Conservation (phyloP, 176 grass and related monocot species). For the Lolium multiflorum region DNA sequence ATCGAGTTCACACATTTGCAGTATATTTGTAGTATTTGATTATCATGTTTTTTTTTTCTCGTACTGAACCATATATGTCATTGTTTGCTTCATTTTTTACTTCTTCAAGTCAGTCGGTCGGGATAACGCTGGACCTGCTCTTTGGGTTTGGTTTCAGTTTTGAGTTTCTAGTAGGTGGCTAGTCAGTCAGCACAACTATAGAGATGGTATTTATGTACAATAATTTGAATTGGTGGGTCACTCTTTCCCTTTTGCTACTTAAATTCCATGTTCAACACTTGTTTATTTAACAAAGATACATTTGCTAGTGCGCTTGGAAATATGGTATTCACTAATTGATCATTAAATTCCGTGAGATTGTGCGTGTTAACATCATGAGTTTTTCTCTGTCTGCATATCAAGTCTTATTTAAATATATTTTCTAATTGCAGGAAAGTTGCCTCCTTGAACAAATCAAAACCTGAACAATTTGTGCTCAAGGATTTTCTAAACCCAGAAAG, state of each 20-base stretch:
- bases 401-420: conserved; percentile 20
- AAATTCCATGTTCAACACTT: not conserved
- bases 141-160: not conserved
- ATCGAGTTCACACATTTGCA: not conserved
- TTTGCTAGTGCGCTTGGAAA: not conserved
- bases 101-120: not conserved
- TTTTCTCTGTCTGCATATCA: not conserved
- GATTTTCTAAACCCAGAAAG: not conserved
- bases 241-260: not conserved
- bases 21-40: not conserved
- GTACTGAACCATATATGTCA: not conserved
- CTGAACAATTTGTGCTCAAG: conserved; percentile 9
- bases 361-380: not conserved
- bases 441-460: conserved; percentile 13
- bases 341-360: not conserved
- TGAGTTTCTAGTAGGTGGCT: not conserved
- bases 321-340: conserved; percentile 8
- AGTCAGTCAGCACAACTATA: not conserved
- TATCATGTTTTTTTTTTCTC: not conserved
- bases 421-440: not conserved
- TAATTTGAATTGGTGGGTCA: not conserved
- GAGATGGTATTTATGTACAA: not conserved
- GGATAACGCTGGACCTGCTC: not conserved
- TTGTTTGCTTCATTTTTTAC: not conserved
- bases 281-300: not conserved